Percentiles rank a stretch among this genome's conserved stretches.
Evolutionary conservation across 208 protist genomes (phyloP).

Genomic region (Crithidia thermophila): DNA sequence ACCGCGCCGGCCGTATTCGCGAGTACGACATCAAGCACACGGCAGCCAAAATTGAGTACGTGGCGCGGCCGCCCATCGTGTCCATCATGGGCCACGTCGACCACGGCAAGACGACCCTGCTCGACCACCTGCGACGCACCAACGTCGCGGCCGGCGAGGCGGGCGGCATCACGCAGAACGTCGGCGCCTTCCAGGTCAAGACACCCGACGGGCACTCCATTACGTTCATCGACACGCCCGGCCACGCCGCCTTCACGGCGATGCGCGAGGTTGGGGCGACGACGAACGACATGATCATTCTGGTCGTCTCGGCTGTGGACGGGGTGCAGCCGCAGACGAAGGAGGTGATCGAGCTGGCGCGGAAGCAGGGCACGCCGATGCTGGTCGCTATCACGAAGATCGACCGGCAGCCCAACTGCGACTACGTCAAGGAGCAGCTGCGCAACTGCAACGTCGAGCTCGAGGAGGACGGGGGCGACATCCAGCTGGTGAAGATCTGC

Average conservation of each 20-base stretch:
- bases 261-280: conserved; percentile 95
- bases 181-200: conserved; percentile 92
- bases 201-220: conserved; percentile 62
- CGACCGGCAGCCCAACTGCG: conserved; percentile 90
- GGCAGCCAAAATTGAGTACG: conserved; percentile 77
- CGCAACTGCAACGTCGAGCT: conserved; percentile 73
- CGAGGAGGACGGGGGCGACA: conserved; percentile 96
- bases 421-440: conserved; percentile 86
- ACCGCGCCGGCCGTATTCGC: conserved; percentile 74
- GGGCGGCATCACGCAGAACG: conserved; percentile 98
- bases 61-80: conserved; percentile 93
- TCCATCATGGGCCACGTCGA: conserved; percentile 99
- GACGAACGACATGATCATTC: conserved; percentile 97
- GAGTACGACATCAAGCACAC: conserved; percentile 89
- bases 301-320: conserved; percentile 97
- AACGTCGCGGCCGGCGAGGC: conserved; percentile 95
- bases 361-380: conserved; percentile 74
- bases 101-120: conserved; percentile 98
- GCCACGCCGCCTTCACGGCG: conserved; percentile 95
- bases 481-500: conserved; percentile 92
- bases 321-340: conserved; percentile 95
- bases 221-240: conserved; percentile 99
- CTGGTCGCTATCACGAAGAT: conserved; percentile 98
- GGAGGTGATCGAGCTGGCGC: conserved; percentile 91
- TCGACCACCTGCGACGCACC: conserved; percentile 95